phyloP scores from a whole-genome alignment of 2,329 filamentous ascomycete genomes.

The Clonostachys sp. region DNA sequence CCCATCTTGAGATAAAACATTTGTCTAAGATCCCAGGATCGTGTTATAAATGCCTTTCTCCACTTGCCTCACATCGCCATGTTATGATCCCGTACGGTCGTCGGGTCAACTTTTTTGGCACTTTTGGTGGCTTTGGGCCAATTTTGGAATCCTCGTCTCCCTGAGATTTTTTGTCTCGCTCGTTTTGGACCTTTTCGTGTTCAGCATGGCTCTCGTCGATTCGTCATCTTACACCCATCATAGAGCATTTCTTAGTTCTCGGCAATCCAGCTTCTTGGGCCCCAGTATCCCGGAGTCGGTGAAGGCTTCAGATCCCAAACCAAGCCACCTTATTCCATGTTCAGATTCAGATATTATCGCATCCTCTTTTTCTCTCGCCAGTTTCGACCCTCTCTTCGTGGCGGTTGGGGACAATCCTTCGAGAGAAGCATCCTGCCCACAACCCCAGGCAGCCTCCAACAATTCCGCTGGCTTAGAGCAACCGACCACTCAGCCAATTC shows the following conservation, averaged over 20 bases:
- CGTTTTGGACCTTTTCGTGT: constrained; percentile 7
- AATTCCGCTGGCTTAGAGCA: not conserved
- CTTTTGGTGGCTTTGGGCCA: constrained; percentile 39
- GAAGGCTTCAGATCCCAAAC: too few relatives aligned
- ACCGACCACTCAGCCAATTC: constrained; percentile 2
- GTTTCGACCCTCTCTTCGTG: too few relatives aligned
- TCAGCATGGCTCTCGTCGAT: constrained; percentile 25
- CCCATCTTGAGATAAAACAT: too few relatives aligned
- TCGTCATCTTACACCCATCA: constrained; percentile 23
- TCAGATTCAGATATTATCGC: too few relatives aligned
- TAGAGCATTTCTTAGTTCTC: constrained; percentile 29
- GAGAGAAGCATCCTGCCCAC: too few relatives aligned
- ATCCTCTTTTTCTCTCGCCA: too few relatives aligned
- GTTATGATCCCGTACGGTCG: too few relatives aligned
- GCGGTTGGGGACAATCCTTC: too few relatives aligned
- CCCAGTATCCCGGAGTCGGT: constrained; percentile 5
- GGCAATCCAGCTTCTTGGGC: constrained; percentile 30
- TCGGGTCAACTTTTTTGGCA: constrained; percentile 14
- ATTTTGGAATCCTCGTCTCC: constrained; percentile 19
- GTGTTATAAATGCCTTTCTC: not conserved
- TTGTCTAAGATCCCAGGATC: too few relatives aligned
- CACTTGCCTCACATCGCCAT: too few relatives aligned
- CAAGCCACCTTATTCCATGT: too few relatives aligned
- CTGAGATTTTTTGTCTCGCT: constrained; percentile 19
- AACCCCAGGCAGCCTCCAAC: too few relatives aligned